These are phyloP conservation scores for Neoboletus subvelutipes DNA, from an alignment of 768 basidiomycete genomes.

Conservation along the genomic window DNA sequence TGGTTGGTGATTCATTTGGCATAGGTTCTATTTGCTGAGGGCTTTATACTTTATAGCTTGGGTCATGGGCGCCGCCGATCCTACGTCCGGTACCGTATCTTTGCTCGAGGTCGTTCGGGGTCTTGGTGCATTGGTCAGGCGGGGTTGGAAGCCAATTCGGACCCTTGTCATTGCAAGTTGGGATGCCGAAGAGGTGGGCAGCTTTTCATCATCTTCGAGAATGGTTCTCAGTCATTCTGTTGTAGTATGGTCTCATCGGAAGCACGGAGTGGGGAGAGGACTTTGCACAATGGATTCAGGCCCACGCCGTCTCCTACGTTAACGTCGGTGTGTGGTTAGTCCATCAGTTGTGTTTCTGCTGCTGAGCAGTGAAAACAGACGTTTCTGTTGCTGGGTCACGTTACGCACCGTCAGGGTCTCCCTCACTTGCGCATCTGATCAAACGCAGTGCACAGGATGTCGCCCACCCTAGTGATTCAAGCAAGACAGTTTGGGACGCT, in stretches of 20 bases:
- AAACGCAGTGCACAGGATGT: constrained; percentile 52
- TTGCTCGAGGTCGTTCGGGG: constrained; percentile 56
- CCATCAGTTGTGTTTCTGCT: background rate
- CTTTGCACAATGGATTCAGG: constrained; percentile 74
- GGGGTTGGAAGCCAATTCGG: constrained; percentile 65
- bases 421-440: constrained; percentile 63
- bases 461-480: constrained; percentile 52
- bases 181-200: constrained; percentile 67
- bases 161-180: constrained; percentile 74
- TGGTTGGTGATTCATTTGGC: constrained; percentile 43
- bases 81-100: constrained; percentile 54
- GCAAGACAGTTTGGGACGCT: constrained; percentile 60
- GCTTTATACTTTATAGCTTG: constrained; percentile 24
- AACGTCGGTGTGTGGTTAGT: constrained; percentile 56
- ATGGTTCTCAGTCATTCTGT: background rate
- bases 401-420: constrained; percentile 53
- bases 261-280: constrained; percentile 95
- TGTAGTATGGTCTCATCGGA: constrained; percentile 70
- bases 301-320: constrained; percentile 81
- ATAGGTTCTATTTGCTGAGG: background rate
- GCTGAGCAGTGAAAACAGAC: constrained; percentile 36
- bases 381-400: constrained; percentile 54
- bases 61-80: constrained; percentile 53
- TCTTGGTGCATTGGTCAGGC: constrained; percentile 45
- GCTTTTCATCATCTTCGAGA: background rate